Conservation (phyloP, 768 basidiomycete species). For the Lepiota brunneoincarnata region DNA sequence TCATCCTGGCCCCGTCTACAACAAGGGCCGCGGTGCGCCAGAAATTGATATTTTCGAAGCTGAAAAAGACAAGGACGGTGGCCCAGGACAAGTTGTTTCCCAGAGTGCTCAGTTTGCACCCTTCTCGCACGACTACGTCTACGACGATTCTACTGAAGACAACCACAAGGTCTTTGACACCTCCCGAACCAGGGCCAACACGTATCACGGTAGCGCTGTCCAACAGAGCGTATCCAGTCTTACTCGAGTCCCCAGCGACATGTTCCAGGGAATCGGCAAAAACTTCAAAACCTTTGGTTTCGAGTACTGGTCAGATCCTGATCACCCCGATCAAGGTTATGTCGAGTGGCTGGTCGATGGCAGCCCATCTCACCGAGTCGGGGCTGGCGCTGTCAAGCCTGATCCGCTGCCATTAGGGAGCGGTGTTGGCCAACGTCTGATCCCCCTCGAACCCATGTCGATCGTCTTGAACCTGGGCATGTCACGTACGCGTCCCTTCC, state of each 20-base stretch:
- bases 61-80: constrained; percentile 53
- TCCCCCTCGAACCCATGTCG: constrained; percentile 57
- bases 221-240: constrained; percentile 56
- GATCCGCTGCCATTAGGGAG: constrained; percentile 33
- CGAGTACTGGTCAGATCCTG: constrained; percentile 70
- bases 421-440: constrained; percentile 56
- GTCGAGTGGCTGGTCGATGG: constrained; percentile 78
- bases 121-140: constrained; percentile 41
- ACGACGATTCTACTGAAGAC: constrained; percentile 28
- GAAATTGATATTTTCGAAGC: constrained; percentile 86
- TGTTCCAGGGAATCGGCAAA: constrained; percentile 56
- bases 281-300: constrained; percentile 45
- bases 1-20: constrained; percentile 66
- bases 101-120: constrained; percentile 74
- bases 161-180: constrained; percentile 32
- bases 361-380: constrained; percentile 43
- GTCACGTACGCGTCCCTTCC: constrained; percentile 39
- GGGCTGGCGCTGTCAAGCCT: constrained; percentile 47
- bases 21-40: constrained; percentile 66
- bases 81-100: constrained; percentile 56
- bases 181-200: constrained; percentile 31
- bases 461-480: constrained; percentile 65
- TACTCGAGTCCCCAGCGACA: constrained; percentile 44
- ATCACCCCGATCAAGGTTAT: constrained; percentile 50
- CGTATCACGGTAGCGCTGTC: constrained; percentile 50